Base-by-base conservation (phyloP, 2,329 filamentous ascomycete genomes). In the Dothistroma pini region DNA sequence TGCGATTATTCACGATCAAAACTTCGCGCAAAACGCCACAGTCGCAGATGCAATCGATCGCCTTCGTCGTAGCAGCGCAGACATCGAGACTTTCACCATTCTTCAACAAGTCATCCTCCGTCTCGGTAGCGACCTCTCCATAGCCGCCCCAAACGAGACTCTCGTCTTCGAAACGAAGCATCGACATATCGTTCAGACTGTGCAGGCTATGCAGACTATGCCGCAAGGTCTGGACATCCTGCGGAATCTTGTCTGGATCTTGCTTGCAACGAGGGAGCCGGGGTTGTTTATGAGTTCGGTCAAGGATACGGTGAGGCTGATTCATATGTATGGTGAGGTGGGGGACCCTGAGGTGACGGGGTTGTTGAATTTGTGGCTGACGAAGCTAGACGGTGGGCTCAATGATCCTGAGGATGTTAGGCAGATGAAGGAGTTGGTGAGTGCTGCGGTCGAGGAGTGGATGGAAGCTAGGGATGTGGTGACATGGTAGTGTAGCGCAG, bases 271-370 rank as follows among this genome's bases (percentile, higher is more conserved):
- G 1, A 57, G 57, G 21, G 63, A 63, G 10, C 67, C 70, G 0
- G 71, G 67, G 0, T 47, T 75, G 22, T 75, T 70, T 54, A 68
- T 75, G 52, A 72, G 70, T 58, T 68, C 70, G 4, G 74, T 73
- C 9, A 74, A 71, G 56, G 73, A 75, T 54, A 75, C 74, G 3
- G 74, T 66, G 22, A 63, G 72, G 48, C 74, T 75, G 73, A 72
- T 75, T 51, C 71, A 69, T 59, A 66, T 65, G 53, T 71, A 67
- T 31, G 63, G 67, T 19, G 55, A 49, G n/a, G 58, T 68, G 25
- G 68, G 66, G 5, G 65, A 72, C 55, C 60, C 51, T 1, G 70
- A 66, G n/a, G 62, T 63, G 25, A 68, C 58, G 11, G 61, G 54
- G 48, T 65, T 68, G 57, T 55, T 75, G 50, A 66, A 68, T 12